Percentiles rank a stretch among this genome's conserved stretches.
phyloP scores from a whole-genome alignment of 2,329 filamentous ascomycete species.

The Macrophomina pseudophaseolina region DNA sequence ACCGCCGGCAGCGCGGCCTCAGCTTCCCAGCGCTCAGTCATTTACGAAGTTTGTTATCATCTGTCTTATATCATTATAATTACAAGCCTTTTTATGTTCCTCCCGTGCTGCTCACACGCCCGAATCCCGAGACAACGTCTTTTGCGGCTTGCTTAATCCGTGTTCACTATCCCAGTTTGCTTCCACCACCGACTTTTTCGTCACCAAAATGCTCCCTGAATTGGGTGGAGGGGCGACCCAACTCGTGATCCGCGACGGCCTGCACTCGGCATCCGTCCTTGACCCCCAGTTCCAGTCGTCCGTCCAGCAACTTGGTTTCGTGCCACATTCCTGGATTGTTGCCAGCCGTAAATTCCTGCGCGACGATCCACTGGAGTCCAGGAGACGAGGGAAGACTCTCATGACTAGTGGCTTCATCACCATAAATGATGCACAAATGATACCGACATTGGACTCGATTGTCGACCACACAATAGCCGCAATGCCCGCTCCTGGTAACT shows the following conservation, averaged over 20 bases:
- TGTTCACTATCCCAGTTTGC: not conserved
- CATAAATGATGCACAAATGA: conserved; percentile 83
- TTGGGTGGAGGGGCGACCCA: not conserved
- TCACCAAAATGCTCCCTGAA: conserved; percentile 10
- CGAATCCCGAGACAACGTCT: not conserved
- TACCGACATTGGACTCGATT: conserved; percentile 83
- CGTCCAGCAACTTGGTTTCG: not conserved
- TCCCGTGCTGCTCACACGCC: not conserved
- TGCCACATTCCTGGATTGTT: not conserved
- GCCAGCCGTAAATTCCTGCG: conserved; percentile 2
- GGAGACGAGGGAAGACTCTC: conserved; percentile 64
- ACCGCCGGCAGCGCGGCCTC: too few species aligned
- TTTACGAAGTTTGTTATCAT: not conserved
- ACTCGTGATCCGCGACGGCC: conserved; percentile 6
- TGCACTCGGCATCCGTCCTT: conserved; percentile 10
- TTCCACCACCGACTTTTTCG: conserved; percentile 22
- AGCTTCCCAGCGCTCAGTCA: not conserved
- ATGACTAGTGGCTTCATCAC: conserved; percentile 69
- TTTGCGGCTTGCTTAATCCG: not conserved
- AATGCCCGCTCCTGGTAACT: conserved; percentile 4
- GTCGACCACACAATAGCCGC: conserved; percentile 36
- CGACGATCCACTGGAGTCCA: conserved; percentile 32
- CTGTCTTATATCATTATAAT: not conserved
- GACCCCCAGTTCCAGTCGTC: conserved; percentile 6
- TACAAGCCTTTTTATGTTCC: not conserved